Conservation (phyloP, 805 yeast genomes). For the Tetrapisispora pingtungensis region DNA sequence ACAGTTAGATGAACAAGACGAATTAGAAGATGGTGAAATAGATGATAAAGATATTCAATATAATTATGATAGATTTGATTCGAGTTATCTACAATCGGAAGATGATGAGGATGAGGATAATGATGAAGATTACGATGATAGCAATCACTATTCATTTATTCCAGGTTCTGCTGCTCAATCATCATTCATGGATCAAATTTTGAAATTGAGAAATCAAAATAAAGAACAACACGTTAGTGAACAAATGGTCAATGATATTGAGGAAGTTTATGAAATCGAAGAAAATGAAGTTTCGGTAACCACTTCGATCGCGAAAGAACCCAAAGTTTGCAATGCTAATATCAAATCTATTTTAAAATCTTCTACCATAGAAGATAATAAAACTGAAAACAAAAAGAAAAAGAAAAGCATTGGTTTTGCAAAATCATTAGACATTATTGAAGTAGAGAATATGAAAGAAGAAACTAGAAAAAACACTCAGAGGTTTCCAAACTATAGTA, state of each 20-base stretch:
- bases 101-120: conserved; percentile 15
- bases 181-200: conserved; percentile 22
- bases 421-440: conserved; percentile 22
- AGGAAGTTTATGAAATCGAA: not conserved
- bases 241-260: not conserved
- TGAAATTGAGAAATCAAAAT: conserved; percentile 10
- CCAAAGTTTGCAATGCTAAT: not conserved
- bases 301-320: not conserved
- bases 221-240: not conserved
- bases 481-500: conserved; percentile 6
- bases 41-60: conserved; percentile 15
- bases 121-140: conserved; percentile 12
- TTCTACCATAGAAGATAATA: not conserved
- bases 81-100: conserved; percentile 5
- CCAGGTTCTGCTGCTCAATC: conserved; percentile 20
- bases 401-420: conserved; percentile 29
- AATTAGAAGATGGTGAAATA: conserved; percentile 17
- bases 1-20: conserved; percentile 25
- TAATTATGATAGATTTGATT: conserved; percentile 15
- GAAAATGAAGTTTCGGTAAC: not conserved
- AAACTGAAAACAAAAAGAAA: conserved; percentile 4
- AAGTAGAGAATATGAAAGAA: conserved; percentile 26
- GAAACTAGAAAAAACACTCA: conserved; percentile 26
- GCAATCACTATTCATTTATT: conserved; percentile 8
- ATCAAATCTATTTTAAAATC: not conserved